Base-by-base conservation (phyloP, 345 rosid genomes). In the Eucalyptus melliodora region DNA sequence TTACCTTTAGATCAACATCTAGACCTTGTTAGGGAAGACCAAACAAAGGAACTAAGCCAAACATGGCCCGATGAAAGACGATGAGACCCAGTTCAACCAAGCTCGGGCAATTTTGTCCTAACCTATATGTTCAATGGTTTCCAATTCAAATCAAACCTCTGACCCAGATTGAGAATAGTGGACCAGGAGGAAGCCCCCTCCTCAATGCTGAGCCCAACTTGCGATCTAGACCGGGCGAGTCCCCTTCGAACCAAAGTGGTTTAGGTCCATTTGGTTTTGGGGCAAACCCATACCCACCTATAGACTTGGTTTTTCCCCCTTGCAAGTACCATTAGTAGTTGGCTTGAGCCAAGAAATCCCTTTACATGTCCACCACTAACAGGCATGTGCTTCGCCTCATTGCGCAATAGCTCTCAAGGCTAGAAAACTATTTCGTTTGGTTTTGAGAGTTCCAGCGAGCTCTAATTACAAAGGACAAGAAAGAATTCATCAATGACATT, bases 291-390 rank as follows among this genome's bases (percentile, higher is more conserved):
- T 59, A 59, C 65, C 65, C 65, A 59, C 65, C 65, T 59, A 59
- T 11, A 26, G 6, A 59, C 26, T 53, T 53, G 59, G 59, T 8
- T 53, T 21, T 21, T 2, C 24, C 5, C 24, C 24, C 59, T 19
- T 3, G 11, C 5, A 21, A 0, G 26, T 8, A 21, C 59, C 2
- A 1, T 4, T 53, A 53, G 11, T 2, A 53, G 2, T 2, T 51
- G 55, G 55, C 55, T 9, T 53, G 5, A 53, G 59, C 59, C 59
- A 53, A 21, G 10, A 53, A 53, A 53, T 11, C 5, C 59, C 11
- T 8, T 53, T 4, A 53, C 26, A 53, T 0, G 5, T 53, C 59
- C 11, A 53, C 59, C 59, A 53, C 59, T 21, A 21, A 53, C 2
- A 53, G 2, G 26, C 26, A 2, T 0, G 1, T 3, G 59, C 59